Percentiles rank a stretch among this genome's conserved stretches.
These are phyloP conservation scores for Carex kokanica DNA, from an alignment of 176 grass and related monocot genomes.

Conservation along the genomic window DNA sequence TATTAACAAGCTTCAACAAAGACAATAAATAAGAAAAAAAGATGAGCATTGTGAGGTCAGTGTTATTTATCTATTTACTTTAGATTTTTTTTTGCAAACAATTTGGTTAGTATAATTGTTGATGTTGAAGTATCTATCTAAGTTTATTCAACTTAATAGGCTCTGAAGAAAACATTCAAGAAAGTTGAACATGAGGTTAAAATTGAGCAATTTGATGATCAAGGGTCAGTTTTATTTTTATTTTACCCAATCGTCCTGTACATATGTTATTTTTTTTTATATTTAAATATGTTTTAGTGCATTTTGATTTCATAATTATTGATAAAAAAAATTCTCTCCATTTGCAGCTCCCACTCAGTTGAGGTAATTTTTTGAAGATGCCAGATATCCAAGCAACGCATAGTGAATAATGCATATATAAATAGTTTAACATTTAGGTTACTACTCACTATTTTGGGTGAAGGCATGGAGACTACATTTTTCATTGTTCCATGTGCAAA, in stretches of 20 bases:
- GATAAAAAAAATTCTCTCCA: constrained; percentile 7
- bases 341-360: constrained; percentile 33
- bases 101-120: neutral
- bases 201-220: constrained; percentile 31
- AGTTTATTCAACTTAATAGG: constrained; percentile 4
- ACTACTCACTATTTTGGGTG: neutral
- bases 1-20: neutral
- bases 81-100: neutral
- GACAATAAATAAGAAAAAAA: neutral
- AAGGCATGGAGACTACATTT: neutral
- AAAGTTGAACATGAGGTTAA: constrained; percentile 44
- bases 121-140: neutral
- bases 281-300: neutral
- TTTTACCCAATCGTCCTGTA: neutral
- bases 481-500: neutral
- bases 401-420: neutral
- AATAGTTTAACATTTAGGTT: neutral
- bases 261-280: constrained; percentile 1
- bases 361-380: constrained; percentile 29
- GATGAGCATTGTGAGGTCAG: neutral
- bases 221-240: constrained; percentile 13
- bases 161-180: constrained; percentile 43
- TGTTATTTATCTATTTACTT: too few relatives aligned
- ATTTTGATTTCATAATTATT: neutral
- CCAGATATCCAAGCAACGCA: neutral